phyloP scores from a whole-genome alignment of 306 rosid species.

The Prunus salicina region DNA sequence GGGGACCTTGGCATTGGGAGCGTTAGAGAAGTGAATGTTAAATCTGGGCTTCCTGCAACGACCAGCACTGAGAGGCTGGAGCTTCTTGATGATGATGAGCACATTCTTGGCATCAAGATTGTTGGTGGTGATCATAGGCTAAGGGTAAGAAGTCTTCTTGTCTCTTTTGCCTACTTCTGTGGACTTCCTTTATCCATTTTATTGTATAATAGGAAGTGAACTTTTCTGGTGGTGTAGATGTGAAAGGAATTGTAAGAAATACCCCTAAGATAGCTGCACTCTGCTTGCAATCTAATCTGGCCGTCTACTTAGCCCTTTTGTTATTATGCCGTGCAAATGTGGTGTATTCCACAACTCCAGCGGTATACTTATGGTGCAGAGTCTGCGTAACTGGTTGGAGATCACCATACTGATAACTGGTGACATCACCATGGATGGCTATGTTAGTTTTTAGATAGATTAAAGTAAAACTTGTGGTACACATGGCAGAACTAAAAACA shows the following conservation, averaged over 20 bases:
- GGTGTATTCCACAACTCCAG: neutral
- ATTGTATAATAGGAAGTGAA: neutral
- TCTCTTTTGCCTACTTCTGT: neutral
- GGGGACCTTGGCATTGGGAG: slow-evolving; percentile 92
- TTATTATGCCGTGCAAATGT: neutral
- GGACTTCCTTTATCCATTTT: slow-evolving; percentile 5
- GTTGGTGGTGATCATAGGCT: slow-evolving; percentile 94
- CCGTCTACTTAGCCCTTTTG: neutral
- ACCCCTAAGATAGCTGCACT: neutral
- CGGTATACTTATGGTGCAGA: neutral
- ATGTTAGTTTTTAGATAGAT: neutral
- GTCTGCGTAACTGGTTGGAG: neutral
- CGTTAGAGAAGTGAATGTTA: slow-evolving; percentile 89
- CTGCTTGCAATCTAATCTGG: neutral
- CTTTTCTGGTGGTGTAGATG: neutral
- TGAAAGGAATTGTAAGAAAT: neutral
- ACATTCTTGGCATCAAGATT: slow-evolving; percentile 73
- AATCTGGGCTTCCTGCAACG: slow-evolving; percentile 96
- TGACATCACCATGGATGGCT: neutral
- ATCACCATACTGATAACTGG: neutral
- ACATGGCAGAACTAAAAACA: neutral
- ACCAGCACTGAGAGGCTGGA: slow-evolving; percentile 92
- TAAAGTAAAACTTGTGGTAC: neutral
- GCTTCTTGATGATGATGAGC: slow-evolving; percentile 81
- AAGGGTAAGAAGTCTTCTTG: slow-evolving; percentile 41